Conservation (phyloP, 169 alveolate species). For the Eimeria tenella region DNA sequence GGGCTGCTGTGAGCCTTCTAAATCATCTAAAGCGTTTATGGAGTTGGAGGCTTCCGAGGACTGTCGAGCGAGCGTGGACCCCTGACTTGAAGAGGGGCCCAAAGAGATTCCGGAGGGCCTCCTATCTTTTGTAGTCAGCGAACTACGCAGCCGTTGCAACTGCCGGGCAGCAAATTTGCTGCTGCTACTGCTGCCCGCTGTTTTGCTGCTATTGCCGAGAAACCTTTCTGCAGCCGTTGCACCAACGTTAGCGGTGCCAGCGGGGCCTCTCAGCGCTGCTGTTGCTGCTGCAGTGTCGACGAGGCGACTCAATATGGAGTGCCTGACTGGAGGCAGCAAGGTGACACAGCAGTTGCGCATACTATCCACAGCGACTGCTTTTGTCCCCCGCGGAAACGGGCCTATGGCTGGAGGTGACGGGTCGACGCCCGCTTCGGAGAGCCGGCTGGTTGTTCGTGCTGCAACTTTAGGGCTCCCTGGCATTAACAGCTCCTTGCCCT, state of each 20-base stretch:
- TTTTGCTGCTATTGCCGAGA: conserved; percentile 45
- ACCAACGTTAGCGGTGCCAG: not conserved
- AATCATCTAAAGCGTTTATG: not conserved
- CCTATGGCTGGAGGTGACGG: conserved; percentile 74
- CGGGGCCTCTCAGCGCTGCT: conserved; percentile 39
- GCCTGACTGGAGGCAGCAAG: conserved; percentile 69
- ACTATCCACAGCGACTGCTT: conserved; percentile 71
- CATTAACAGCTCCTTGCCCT: not conserved
- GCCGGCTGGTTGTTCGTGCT: not conserved
- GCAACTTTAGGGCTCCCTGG: conserved; percentile 25
- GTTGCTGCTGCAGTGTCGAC: conserved; percentile 37
- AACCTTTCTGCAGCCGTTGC: conserved; percentile 29
- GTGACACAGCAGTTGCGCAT: conserved; percentile 78
- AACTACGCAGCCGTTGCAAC: conserved; percentile 64
- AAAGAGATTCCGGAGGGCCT: conserved; percentile 23
- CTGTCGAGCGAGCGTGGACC: not conserved
- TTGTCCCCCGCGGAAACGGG: conserved; percentile 76
- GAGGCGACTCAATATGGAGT: not conserved
- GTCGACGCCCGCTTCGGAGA: conserved; percentile 26
- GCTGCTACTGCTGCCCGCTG: conserved; percentile 1
- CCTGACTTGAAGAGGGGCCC: not conserved
- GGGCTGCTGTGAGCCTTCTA: not conserved
- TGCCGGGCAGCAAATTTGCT: conserved; percentile 57
- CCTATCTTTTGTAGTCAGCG: conserved; percentile 37
- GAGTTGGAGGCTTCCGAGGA: not conserved